Conservation (phyloP, 192 early-diverging fungal species). For the Ambispora gerdemannii region DNA sequence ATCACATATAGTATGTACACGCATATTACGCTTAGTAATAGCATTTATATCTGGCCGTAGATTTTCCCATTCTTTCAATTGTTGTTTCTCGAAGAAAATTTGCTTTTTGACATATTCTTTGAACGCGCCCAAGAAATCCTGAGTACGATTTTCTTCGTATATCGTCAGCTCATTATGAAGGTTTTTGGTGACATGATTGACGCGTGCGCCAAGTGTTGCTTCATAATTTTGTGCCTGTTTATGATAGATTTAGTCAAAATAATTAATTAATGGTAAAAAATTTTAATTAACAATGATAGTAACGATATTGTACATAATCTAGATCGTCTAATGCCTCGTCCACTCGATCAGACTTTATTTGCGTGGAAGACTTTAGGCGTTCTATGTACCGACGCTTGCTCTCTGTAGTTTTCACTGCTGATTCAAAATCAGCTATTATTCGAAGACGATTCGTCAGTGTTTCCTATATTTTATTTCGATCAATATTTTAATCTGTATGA, state of each 20-base stretch:
- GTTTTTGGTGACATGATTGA: conserved; percentile 37
- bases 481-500: neutral
- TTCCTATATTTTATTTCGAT: conserved; percentile 12
- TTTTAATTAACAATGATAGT: neutral
- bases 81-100: conserved; percentile 41
- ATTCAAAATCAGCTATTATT: conserved; percentile 40
- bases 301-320: conserved; percentile 36
- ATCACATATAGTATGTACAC: neutral
- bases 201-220: conserved; percentile 41
- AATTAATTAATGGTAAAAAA: neutral
- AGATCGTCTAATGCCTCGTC: conserved; percentile 44
- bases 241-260: conserved; percentile 6
- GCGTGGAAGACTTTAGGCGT: conserved; percentile 42
- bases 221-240: conserved; percentile 38
- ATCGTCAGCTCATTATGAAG: conserved; percentile 38
- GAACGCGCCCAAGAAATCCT: conserved; percentile 38
- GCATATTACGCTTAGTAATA: conserved; percentile 29
- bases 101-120: conserved; percentile 42
- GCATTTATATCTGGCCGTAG: conserved; percentile 34
- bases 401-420: conserved; percentile 39
- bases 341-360: conserved; percentile 44
- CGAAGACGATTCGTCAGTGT: conserved; percentile 39
- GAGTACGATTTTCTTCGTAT: conserved; percentile 38
- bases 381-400: conserved; percentile 45
- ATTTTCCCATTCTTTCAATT: conserved; percentile 39